Conservation (phyloP, 345 rosid genomes). For the Mangifera indica region DNA sequence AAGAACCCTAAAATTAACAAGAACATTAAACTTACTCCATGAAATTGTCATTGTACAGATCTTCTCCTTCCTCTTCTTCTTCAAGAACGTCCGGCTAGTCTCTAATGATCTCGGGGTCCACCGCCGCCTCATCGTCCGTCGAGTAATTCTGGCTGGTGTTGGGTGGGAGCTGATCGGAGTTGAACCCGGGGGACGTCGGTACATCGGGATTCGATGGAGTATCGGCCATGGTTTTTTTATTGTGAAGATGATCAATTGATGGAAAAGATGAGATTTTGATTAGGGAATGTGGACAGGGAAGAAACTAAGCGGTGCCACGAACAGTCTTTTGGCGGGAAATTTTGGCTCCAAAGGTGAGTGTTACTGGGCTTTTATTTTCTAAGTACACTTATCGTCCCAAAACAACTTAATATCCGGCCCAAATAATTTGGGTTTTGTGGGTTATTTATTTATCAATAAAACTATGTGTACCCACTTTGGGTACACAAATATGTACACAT, state of each 20-base stretch:
- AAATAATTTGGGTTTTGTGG: no score
- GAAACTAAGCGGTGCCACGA: no score
- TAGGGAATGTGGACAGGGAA: background rate
- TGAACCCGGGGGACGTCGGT: slow-evolving; percentile 76
- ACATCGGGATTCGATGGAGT: slow-evolving; percentile 73
- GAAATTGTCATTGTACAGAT: slow-evolving; percentile 72
- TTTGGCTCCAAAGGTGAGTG: slow-evolving; percentile 49
- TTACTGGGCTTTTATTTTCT: slow-evolving; percentile 8
- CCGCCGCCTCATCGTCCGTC: slow-evolving; percentile 85
- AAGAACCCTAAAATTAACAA: background rate
- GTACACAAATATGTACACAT: no score
- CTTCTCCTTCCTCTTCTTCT: slow-evolving; percentile 81
- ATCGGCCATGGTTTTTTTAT: background rate
- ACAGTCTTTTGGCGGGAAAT: slow-evolving; percentile 67
- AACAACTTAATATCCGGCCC: background rate
- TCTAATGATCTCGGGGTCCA: slow-evolving; percentile 65
- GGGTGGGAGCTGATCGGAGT: slow-evolving; percentile 78
- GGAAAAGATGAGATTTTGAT: background rate
- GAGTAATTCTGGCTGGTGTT: slow-evolving; percentile 63
- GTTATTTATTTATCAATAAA: no score
- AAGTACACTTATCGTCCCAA: background rate
- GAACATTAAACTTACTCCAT: slow-evolving; percentile 42
- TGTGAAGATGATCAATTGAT: background rate
- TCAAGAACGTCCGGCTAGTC: slow-evolving; percentile 57
- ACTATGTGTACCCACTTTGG: no score